phyloP scores from a whole-genome alignment of 768 basidiomycete species.

The Lactarius evosmus region DNA sequence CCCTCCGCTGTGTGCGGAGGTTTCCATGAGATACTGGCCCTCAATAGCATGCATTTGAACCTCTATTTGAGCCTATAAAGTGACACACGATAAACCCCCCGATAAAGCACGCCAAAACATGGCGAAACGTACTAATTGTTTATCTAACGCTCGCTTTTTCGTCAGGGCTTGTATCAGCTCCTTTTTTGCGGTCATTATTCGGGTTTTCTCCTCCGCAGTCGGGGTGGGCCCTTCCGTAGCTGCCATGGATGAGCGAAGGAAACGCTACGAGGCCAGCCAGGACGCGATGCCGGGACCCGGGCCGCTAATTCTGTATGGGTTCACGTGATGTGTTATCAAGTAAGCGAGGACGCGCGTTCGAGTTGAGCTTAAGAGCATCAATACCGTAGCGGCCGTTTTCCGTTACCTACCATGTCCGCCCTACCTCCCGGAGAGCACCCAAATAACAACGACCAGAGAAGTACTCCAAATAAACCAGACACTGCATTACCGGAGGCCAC shows the following conservation, averaged over 20 bases:
- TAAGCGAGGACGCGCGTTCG: slow-evolving; percentile 26
- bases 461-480: slow-evolving; percentile 47
- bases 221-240: slow-evolving; percentile 42
- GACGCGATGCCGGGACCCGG: slow-evolving; percentile 18
- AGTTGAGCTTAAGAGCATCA: background rate
- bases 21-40: slow-evolving; percentile 72
- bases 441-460: slow-evolving; percentile 14
- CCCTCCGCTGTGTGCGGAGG: slow-evolving; percentile 70
- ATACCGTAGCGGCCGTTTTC: background rate
- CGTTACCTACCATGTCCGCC: slow-evolving; percentile 19
- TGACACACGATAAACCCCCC: background rate
- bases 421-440: slow-evolving; percentile 20
- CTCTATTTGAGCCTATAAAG: slow-evolving; percentile 68
- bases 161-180: slow-evolving; percentile 71
- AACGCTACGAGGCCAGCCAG: slow-evolving; percentile 1
- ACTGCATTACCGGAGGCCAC: slow-evolving; percentile 33
- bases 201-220: slow-evolving; percentile 63
- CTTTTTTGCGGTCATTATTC: slow-evolving; percentile 69
- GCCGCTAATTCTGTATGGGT: background rate
- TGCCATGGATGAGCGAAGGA: slow-evolving; percentile 24
- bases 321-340: slow-evolving; percentile 6
- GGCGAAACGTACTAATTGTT: slow-evolving; percentile 57
- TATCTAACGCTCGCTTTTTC: slow-evolving; percentile 73
- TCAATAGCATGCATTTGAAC: slow-evolving; percentile 77
- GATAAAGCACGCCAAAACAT: background rate